Conservation (phyloP, 441 rosid species). For the Pelargonium myrrhifolium region DNA sequence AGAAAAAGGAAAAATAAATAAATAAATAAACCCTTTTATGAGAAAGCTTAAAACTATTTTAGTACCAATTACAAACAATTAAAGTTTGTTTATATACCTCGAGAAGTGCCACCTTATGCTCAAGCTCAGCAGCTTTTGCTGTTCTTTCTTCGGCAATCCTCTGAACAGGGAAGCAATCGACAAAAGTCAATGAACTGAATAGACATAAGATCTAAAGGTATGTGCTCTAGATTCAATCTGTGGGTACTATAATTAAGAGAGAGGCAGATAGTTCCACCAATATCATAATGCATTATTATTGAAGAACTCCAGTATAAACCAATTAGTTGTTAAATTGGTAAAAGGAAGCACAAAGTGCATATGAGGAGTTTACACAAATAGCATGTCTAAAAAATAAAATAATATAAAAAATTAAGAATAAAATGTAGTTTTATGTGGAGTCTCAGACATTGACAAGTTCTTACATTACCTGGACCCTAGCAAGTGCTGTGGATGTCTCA, state of each 20-base stretch:
- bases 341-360: not conserved
- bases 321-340: not conserved
- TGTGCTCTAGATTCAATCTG: not conserved
- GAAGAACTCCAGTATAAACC: not conserved
- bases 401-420: not conserved
- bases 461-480: slow-evolving; percentile 78
- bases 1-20: too few species aligned
- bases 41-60: slow-evolving; percentile 16
- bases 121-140: slow-evolving; percentile 77
- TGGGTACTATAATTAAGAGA: not conserved
- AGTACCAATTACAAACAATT: not conserved
- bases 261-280: not conserved
- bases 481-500: slow-evolving; percentile 86
- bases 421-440: not conserved
- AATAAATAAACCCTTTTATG: too few species aligned
- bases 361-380: not conserved
- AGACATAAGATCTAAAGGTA: slow-evolving; percentile 5
- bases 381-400: not conserved
- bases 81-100: slow-evolving; percentile 49
- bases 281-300: not conserved
- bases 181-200: slow-evolving; percentile 11
- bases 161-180: slow-evolving; percentile 34
- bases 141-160: slow-evolving; percentile 92
- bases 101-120: slow-evolving; percentile 84
- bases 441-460: slow-evolving; percentile 18